Conservation (phyloP, 257 asterid species). For the Solanum paucissectum region DNA sequence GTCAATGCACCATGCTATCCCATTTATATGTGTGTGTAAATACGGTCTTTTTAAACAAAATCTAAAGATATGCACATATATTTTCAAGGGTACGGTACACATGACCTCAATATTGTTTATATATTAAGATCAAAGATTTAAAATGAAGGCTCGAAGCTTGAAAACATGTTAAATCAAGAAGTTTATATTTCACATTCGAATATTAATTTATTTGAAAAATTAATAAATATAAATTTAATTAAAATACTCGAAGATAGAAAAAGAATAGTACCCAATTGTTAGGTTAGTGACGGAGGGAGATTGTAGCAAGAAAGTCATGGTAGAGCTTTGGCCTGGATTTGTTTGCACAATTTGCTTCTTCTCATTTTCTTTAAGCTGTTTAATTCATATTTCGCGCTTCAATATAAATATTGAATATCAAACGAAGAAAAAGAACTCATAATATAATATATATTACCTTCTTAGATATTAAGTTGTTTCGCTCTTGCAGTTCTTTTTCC, state of each 20-base stretch:
- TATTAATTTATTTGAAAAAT: no score
- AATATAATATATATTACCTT: slow-evolving; percentile 24
- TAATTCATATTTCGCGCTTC: not conserved
- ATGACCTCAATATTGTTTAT: not conserved
- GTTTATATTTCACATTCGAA: not conserved
- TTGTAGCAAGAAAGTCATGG: not conserved
- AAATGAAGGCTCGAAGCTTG: not conserved
- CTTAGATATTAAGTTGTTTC: slow-evolving; percentile 36
- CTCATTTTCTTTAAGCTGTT: not conserved
- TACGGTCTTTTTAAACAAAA: not conserved
- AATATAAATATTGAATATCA: no score
- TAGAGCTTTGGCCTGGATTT: slow-evolving; percentile 4
- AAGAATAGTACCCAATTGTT: slow-evolving; percentile 25
- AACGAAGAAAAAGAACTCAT: no score
- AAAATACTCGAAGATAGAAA: not conserved
- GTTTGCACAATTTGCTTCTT: not conserved
- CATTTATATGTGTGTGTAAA: not conserved
- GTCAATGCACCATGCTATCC: not conserved
- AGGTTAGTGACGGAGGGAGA: slow-evolving; percentile 8
- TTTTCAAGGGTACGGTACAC: not conserved
- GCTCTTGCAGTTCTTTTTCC: slow-evolving; percentile 55
- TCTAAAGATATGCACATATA: not conserved
- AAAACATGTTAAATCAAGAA: not conserved
- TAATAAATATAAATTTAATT: not conserved
- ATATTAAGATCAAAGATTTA: not conserved